These are phyloP conservation scores for Vaucheria bursata DNA, from an alignment of 352 stramenopile species.

Conservation along the genomic window DNA sequence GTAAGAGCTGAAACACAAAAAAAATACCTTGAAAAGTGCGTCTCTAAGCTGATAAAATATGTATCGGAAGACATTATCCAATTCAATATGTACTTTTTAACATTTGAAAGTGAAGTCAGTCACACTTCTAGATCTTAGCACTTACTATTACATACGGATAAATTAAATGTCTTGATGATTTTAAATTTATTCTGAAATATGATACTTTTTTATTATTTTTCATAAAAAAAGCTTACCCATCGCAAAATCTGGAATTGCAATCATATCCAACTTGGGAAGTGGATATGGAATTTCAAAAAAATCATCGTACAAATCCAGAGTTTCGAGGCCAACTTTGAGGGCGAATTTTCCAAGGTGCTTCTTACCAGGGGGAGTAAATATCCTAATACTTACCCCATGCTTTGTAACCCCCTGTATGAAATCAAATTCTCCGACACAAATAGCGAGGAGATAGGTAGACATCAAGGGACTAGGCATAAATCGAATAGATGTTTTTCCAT, in stretches of 20 bases:
- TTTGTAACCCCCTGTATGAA: slow-evolving; percentile 62
- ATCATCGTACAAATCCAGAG: slow-evolving; percentile 68
- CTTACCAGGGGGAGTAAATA: slow-evolving; percentile 86
- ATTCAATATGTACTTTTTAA: too few species aligned
- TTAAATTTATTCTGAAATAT: too few species aligned
- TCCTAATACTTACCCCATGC: slow-evolving; percentile 76
- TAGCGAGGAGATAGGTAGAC: slow-evolving; percentile 93
- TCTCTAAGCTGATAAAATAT: too few species aligned
- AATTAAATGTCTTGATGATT: too few species aligned
- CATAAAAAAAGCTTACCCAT: slow-evolving; percentile 60
- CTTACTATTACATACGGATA: too few species aligned
- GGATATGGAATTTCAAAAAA: slow-evolving; percentile 82
- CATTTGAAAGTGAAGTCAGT: too few species aligned
- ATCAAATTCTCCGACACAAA: slow-evolving; percentile 88
- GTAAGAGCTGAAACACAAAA: too few species aligned
- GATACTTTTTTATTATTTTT: too few species aligned
- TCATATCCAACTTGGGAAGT: slow-evolving; percentile 94
- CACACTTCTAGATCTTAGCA: too few species aligned
- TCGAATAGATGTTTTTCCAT: slow-evolving; percentile 33
- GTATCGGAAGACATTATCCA: too few species aligned
- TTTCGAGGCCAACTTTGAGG: slow-evolving; percentile 63
- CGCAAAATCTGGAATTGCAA: slow-evolving; percentile 69
- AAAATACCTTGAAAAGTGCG: too few species aligned
- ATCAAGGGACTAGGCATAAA: slow-evolving; percentile 69
- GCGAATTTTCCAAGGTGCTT: slow-evolving; percentile 75